Evolutionary conservation across 768 basidiomycete species (phyloP), one percentile per base, ranked within the genome.

Genomic region (Sistotremastrum suecicum): DNA sequence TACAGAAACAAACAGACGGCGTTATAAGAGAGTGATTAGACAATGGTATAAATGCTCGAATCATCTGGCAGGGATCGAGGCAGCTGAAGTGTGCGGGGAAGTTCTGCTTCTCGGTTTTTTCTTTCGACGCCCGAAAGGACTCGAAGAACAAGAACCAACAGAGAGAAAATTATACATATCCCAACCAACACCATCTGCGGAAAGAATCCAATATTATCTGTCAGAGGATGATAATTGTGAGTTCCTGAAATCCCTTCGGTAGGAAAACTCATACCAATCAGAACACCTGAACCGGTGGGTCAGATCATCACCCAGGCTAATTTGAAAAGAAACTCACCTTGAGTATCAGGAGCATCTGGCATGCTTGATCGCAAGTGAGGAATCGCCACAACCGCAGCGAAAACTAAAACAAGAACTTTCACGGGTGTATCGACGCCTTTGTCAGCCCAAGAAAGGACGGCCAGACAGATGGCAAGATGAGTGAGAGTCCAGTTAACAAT

Each of bases 131-230:
- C 20, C 20, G 20, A 20, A 20, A 20, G 20, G 20, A 20, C 20
- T 20, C 20, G 20, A 20, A 20, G 20, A 2, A 66, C 62, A 28
- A 72, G 48, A 9, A 66, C 63, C 33, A 69, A 56, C 30, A 75
- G 58, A 1, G 76, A 59, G n/a, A 56, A 44, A 31, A 72, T 57
- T 10, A 62, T 61, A 7, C 67, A 69, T 1, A 65, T 54, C 5
- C 64, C 62, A n/a, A 63, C 56, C 31, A 71, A 56, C 29, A 74
- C 59, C 70, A 77, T 75, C 54, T 78, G 75, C 4, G 75, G 73
- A 54, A 78, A 76, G 56, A 68, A 74, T 2, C 74, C 76, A 41
- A 78, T 74, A 39, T 61, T 61, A 51, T 76, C 73, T 75, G 48
- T 37, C n/a, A 9, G 11, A 28, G 7, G 8, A 4, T 8, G 39